Evolutionary conservation across 768 basidiomycete genomes (phyloP), one percentile per base, ranked within the genome.

Genomic region (Suillus paluster): DNA sequence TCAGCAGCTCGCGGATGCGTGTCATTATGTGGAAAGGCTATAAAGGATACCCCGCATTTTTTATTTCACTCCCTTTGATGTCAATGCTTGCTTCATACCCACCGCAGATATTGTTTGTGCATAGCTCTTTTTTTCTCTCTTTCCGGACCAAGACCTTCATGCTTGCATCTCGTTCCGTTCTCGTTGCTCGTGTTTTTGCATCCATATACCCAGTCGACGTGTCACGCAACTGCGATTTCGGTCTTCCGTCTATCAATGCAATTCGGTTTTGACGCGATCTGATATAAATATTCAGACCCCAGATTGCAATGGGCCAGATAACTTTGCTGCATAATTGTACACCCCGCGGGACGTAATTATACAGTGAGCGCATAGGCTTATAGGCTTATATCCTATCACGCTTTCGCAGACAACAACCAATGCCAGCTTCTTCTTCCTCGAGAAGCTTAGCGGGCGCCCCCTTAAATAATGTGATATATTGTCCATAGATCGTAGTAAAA

Each of bases 1-100:
- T 25, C 50, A 19, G 4, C 71, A 73, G 45, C 64, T 72, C 4
- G 60, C 61, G 44, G 64, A 64, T 7, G 71, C 69, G 1, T 72
- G 71, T 44, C 38, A 36, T 5, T 38, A 61, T 34, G 27, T 62
- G 25, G 60, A 63, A 54, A 54, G 23, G 10, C 30, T 50, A 50
- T 33, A 33, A 11, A 33, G 11, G 49, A 50, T n/a, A n/a, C 19
- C 27, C 19, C n/a, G 49, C 5, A 17, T 19, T 50, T 50, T 50
- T 33, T 10, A 50, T 50, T 30, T 36, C 15, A 36, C 34, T 53
- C 12, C 10, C 30, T n/a, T 19, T 8, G 15, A 42, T 52, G 12
- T 45, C 44, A 38, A 38, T 38, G 46, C 15, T 49, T 33, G 49
- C 49, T 50, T 11, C 49, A 50, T 50, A 33, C 49, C 30, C 33